Evolutionary conservation across 2,329 filamentous ascomycete genomes (phyloP), one percentile per base, ranked within the genome.

Genomic region (Thielaviopsis euricoi): DNA sequence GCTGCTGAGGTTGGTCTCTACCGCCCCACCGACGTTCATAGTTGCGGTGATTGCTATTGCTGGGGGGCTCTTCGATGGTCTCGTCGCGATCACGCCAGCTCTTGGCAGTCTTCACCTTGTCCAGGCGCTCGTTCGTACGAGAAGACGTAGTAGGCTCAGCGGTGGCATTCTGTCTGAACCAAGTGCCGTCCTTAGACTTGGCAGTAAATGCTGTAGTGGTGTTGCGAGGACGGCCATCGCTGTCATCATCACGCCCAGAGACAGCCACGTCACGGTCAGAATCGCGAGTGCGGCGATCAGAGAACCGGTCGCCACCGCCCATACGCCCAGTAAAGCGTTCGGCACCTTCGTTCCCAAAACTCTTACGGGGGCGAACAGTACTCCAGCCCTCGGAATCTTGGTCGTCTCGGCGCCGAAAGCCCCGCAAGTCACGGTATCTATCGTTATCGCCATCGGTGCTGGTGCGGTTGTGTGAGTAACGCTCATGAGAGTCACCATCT

Each of bases 331-430:
- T 79, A 62, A 86, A 86, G 57, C 83, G 79, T 68, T 87, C 84
- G 61, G 83, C 82, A 48, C 85, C 84, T 61, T 87, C 84, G 58
- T 81, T 76, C 19, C 84, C 82, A 66, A 87, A 83, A 66, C 82
- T 89, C 73, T 85, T 87, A 63, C 85, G 81, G 25, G 84, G 81
- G 65, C 86, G 86, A 43, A 86, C 82, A 25, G 77, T 83, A 63
- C 79, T 87, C 86, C 86, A 89, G 55, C 85, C 83, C 57, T 89
- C 85, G 61, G 74, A 77, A 58, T 87, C 85, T 61, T 76, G 74
- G 46, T 83, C 80, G 53, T 78, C 76, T 23, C 72, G 73, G 37
- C 78, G 79, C 53, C 79, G 79, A 58, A 78, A 56, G 13, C 49
- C 53, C n/a, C 53, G 53, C 15, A 40, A 40, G 43, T 81, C 76